Percentiles rank a stretch among this genome's conserved stretches.
Conservation (phyloP, 1,284 basidiomycete genomes). For the Microbotryum saponariae region DNA sequence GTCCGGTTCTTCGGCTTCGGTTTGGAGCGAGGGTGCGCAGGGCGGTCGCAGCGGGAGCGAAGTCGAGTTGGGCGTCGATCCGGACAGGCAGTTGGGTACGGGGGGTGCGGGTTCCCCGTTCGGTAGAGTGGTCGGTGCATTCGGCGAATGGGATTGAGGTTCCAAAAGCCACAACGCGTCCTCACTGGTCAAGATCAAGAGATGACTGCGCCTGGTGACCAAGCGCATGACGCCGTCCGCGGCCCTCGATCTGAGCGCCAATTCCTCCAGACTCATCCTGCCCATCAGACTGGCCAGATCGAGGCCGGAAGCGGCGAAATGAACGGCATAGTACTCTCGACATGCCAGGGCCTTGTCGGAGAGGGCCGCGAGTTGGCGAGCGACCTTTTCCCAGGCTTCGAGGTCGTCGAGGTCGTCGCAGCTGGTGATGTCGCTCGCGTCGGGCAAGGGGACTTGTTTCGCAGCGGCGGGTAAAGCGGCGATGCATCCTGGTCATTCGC, state of each 20-base stretch:
- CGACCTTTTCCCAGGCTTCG: conserved; percentile 21
- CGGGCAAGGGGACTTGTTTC: neutral
- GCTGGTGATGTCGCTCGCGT: neutral
- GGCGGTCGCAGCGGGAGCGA: conserved; percentile 29
- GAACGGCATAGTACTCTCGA: conserved; percentile 22
- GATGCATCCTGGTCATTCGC: neutral
- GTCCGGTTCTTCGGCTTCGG: conserved; percentile 27
- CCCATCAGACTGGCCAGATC: conserved; percentile 15
- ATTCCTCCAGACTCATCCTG: conserved; percentile 7
- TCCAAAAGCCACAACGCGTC: conserved; percentile 29
- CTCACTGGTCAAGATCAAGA: conserved; percentile 26
- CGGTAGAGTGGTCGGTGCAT: neutral
- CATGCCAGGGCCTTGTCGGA: conserved; percentile 21
- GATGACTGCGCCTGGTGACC: neutral
- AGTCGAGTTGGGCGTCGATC: conserved; percentile 8
- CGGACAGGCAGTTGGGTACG: neutral
- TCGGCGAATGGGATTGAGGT: conserved; percentile 1
- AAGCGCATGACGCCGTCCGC: neutral
- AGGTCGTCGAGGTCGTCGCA: conserved; percentile 17
- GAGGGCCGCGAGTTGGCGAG: conserved; percentile 13
- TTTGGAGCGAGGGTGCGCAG: conserved; percentile 22
- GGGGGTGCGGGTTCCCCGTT: too few species aligned
- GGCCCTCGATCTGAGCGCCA: conserved; percentile 6
- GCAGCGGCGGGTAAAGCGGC: neutral
- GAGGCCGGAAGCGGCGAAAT: conserved; percentile 20